Evolutionary conservation across 805 yeast species (phyloP).

Genomic region (Lipomyces yamanashiensis): DNA sequence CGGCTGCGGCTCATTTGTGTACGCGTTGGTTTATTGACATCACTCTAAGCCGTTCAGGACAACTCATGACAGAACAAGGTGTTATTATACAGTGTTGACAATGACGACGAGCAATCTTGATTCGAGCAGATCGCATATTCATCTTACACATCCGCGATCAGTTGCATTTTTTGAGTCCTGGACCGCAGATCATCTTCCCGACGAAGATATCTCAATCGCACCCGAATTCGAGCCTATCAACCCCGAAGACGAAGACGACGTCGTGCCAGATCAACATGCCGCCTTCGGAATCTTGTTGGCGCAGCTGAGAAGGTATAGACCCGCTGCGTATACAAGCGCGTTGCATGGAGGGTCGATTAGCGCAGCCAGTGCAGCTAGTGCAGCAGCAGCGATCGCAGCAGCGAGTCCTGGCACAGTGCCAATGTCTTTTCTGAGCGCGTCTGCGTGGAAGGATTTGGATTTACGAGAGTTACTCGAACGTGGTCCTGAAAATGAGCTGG

Average conservation of each 20-base stretch:
- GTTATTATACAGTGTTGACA: neutral
- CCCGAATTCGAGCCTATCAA: constrained; percentile 37
- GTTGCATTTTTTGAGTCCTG: constrained; percentile 35
- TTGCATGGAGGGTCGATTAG: constrained; percentile 33
- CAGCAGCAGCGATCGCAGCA: constrained; percentile 36
- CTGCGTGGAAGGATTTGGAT: constrained; percentile 38
- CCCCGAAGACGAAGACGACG: constrained; percentile 40
- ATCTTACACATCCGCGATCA: constrained; percentile 31
- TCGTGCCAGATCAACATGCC: constrained; percentile 39
- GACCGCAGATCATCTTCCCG: constrained; percentile 30
- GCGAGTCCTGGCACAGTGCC: constrained; percentile 32
- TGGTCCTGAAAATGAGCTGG: neutral
- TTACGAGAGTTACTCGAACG: constrained; percentile 20
- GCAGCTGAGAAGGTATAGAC: constrained; percentile 33
- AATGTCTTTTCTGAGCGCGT: constrained; percentile 32
- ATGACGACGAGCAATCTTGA: constrained; percentile 25
- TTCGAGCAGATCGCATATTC: constrained; percentile 37
- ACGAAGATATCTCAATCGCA: constrained; percentile 35
- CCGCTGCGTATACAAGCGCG: constrained; percentile 32
- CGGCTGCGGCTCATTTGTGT: neutral
- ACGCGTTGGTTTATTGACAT: neutral
- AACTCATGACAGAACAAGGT: neutral
- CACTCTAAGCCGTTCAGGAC: neutral
- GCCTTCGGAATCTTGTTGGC: constrained; percentile 36
- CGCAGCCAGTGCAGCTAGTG: constrained; percentile 36